These are phyloP conservation scores for Solanum habrochaites DNA, from an alignment of 257 asterid genomes.

Conservation along the genomic window DNA sequence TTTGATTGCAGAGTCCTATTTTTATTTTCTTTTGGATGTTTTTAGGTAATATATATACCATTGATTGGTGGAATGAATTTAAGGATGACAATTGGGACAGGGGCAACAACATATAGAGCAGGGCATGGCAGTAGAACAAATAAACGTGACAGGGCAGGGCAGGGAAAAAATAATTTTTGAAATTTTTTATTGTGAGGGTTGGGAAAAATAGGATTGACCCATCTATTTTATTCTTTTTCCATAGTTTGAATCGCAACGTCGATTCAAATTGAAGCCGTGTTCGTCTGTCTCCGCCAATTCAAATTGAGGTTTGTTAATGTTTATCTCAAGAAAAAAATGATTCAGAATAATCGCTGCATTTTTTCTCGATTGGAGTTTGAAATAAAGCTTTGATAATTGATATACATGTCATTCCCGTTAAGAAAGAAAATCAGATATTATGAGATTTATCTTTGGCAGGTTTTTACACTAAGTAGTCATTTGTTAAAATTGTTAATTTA, in stretches of 20 bases:
- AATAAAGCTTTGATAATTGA: neutral
- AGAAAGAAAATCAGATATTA: neutral
- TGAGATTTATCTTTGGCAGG: neutral
- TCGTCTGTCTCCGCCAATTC: neutral
- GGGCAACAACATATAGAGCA: neutral
- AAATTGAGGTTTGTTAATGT: neutral
- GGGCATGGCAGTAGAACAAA: neutral
- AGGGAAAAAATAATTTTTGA: neutral
- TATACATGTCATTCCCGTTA: neutral
- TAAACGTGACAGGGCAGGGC: neutral
- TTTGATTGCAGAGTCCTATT: neutral
- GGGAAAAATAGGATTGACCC: neutral
- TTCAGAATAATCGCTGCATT: neutral
- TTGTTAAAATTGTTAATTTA: neutral
- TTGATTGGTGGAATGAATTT: neutral
- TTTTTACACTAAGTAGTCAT: neutral
- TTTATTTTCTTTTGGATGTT: neutral
- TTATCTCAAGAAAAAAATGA: neutral
- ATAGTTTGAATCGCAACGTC: neutral
- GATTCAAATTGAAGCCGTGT: neutral
- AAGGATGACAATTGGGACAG: neutral
- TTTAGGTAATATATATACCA: neutral
- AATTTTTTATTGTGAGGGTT: neutral
- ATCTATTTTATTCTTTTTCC: neutral
- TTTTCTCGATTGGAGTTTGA: neutral